Base-by-base conservation (phyloP, 139 green algal genomes). In the Tetraselmis chui region DNA sequence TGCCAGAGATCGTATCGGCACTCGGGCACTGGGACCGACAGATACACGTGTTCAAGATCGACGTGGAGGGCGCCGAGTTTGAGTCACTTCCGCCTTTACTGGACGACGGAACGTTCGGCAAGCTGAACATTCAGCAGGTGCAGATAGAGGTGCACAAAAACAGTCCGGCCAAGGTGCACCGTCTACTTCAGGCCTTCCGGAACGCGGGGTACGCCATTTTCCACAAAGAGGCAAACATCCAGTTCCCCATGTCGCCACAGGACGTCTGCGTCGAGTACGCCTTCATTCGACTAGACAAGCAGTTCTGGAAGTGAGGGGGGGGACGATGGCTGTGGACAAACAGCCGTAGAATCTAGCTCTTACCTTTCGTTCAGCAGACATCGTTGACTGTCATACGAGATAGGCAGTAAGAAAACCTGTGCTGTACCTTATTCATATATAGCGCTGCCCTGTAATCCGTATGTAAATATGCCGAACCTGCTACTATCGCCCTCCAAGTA, bases 131-230 rank as follows among this genome's bases (percentile, higher is more conserved):
- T 2, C 77, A 29, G 31, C 77, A 81, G 32, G 77, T 81, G 2
- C 32, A 32, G n/a, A 81, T 81, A 22, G 77, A 81, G 77, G 76
- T 81, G 23, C 77, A 81, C 32, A 28, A 77, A 2, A 77, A 29
- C 74, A 77, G 23, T 22, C 74, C 74, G 23, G 26, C 25, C 26
- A 77, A 77, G 74, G n/a, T 77, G n/a, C 74, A 77, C 18, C 74
- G 74, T 25, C 25, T 77, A 2, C 25, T 77, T 22, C 74, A 29
- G 26, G 74, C 74, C 74, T 77, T 77, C 74, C 74, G n/a, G 5
- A 2, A 22, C 74, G 26, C 26, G 26, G 74, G 74, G 2, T 77
- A 77, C 74, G 74, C 45, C 45, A 67, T 67, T 18, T 67, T 67
- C 45, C 45, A 67, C 45, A 67, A 67, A 18, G 45, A 67, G 45